Base-by-base conservation (phyloP, 2,329 filamentous ascomycete genomes). In the Pseudogymnoascus sp. region DNA sequence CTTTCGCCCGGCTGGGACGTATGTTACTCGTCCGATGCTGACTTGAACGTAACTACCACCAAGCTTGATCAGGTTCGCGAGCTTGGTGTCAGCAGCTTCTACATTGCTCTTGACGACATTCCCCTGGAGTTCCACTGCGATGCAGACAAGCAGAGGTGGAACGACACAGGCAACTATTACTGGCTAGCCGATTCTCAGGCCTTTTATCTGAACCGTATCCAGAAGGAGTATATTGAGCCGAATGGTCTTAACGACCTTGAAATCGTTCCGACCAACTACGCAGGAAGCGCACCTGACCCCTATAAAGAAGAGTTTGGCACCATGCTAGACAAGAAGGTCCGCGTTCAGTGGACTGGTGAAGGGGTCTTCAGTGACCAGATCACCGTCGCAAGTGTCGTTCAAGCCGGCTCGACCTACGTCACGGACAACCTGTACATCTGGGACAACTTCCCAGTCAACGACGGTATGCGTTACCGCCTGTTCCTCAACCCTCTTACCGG, bases 391-490 rank as follows among this genome's bases (percentile, higher is more conserved):
- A 69, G 67, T 44, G 67, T 68, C 13, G 42, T 67, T 17, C 63
- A 50, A 19, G 68, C 68, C 6, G 63, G 62, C 57, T 11, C 8
- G 11, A 69, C 67, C 13, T 70, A 70, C 7, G 66, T 66, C 13
- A 70, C 68, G 10, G 68, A 69, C 6, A 70, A 69, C 8, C 19
- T 70, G 17, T 70, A 64, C 61, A 10, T 70, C 5, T 70, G 68
- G 68, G 68, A 70, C 42, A 70, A 70, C 33, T 70, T 70, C 65
- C 68, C 68, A n/a, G 68, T 70, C 17, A 70, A 70, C 50, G 68
- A 70, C 19, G 67, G 63, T 23, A 68, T 64, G 31, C 67, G 66
- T n/a, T 50, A 68, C 35, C 68, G 66, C 3, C 61, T 70, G 1
- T 70, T 70, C 64, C 66, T 70, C n/a, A 70, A 69, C 62, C 68